These are phyloP conservation scores for Sarocladium strictum DNA, from an alignment of 2,329 filamentous ascomycete species.

Conservation along the genomic window DNA sequence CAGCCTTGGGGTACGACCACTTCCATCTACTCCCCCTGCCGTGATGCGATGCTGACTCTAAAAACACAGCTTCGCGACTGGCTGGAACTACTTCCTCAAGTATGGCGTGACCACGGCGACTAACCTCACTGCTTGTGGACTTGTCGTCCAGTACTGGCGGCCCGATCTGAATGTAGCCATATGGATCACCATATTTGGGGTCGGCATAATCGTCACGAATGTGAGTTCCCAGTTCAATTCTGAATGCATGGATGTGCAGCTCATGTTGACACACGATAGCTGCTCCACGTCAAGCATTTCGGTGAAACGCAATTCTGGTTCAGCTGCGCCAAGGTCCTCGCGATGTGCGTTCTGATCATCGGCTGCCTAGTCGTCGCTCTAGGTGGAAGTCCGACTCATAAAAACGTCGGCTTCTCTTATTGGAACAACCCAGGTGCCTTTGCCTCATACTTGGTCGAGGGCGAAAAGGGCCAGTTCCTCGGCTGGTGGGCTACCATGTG, in stretches of 20 bases:
- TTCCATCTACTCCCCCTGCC: too few relatives aligned
- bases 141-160: conserved; percentile 32
- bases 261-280: conserved; percentile 15
- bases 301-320: conserved; percentile 45
- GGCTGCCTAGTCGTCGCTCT: conserved; percentile 28
- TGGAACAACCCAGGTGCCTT: conserved; percentile 39
- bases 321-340: conserved; percentile 36
- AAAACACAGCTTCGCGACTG: conserved; percentile 30
- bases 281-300: conserved; percentile 33
- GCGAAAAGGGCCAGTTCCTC: conserved; percentile 29
- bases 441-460: conserved; percentile 26
- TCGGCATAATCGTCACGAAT: conserved; percentile 28
- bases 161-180: conserved; percentile 31
- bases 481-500: conserved; percentile 33
- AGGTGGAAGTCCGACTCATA: conserved; percentile 30
- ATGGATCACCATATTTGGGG: conserved; percentile 29
- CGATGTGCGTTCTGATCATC: conserved; percentile 32
- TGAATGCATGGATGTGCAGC: too few relatives aligned
- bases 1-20: conserved; percentile 23
- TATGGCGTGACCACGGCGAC: conserved; percentile 32
- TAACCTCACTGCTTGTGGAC: conserved; percentile 31
- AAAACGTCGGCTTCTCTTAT: conserved; percentile 36
- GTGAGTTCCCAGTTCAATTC: not conserved
- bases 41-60: not conserved
- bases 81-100: conserved; percentile 43